These are phyloP conservation scores for Xerocomus spinulosus DNA, from an alignment of 768 basidiomycete species.

Conservation along the genomic window DNA sequence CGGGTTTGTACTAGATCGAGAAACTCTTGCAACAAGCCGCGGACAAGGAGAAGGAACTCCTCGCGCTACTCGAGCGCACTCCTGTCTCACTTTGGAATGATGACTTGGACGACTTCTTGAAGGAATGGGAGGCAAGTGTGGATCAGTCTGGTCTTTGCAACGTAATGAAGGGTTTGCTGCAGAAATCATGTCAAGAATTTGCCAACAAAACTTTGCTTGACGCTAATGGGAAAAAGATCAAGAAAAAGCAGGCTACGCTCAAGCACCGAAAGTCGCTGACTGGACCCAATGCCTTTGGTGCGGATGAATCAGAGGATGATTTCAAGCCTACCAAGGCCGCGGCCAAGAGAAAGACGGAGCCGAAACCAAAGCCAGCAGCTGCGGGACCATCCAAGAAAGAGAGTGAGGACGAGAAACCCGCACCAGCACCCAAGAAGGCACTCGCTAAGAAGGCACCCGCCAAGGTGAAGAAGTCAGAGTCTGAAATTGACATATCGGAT, in stretches of 20 bases:
- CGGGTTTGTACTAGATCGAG: slow-evolving; percentile 55
- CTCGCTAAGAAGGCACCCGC: slow-evolving; percentile 28
- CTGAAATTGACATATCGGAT: slow-evolving; percentile 34
- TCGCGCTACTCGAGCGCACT: slow-evolving; percentile 68
- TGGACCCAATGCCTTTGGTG: slow-evolving; percentile 35
- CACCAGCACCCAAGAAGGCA: slow-evolving; percentile 28
- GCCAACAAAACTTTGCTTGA: slow-evolving; percentile 43
- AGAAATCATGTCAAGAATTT: slow-evolving; percentile 43
- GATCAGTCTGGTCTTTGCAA: neutral
- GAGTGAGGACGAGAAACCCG: slow-evolving; percentile 38
- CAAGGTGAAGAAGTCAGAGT: slow-evolving; percentile 39
- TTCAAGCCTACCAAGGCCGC: slow-evolving; percentile 50
- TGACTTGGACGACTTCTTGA: slow-evolving; percentile 81
- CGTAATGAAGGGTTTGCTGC: slow-evolving; percentile 4
- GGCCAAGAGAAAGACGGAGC: slow-evolving; percentile 35
- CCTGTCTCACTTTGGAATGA: slow-evolving; percentile 86
- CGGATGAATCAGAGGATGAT: slow-evolving; percentile 48
- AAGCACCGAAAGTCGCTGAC: slow-evolving; percentile 48
- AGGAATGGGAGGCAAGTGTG: slow-evolving; percentile 74
- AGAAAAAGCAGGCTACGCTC: slow-evolving; percentile 54
- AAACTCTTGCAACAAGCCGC: slow-evolving; percentile 75
- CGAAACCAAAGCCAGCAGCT: slow-evolving; percentile 21
- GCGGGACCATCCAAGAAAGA: slow-evolving; percentile 43
- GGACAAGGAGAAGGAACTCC: slow-evolving; percentile 79
- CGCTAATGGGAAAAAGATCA: slow-evolving; percentile 48